phyloP scores from a whole-genome alignment of 805 yeast genomes.

The Citeromyces nyonsensis region DNA sequence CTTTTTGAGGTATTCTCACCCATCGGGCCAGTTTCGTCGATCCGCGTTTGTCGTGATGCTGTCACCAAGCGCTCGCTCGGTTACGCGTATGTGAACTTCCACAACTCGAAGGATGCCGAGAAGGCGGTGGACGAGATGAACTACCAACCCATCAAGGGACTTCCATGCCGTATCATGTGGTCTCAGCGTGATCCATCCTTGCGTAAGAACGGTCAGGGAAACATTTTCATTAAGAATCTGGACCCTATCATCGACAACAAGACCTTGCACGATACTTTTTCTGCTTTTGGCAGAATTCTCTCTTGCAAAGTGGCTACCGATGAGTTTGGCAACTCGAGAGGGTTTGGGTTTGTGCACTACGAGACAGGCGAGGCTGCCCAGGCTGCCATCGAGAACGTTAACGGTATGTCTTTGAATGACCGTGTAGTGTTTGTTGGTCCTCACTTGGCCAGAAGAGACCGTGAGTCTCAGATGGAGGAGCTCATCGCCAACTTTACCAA shows the following conservation, averaged over 20 bases:
- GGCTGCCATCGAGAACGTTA: conserved; percentile 91
- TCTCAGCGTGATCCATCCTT: conserved; percentile 96
- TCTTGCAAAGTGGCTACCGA: conserved; percentile 97
- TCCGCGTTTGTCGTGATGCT: conserved; percentile 98
- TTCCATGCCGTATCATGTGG: conserved; percentile 99
- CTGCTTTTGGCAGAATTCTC: conserved; percentile 89
- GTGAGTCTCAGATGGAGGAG: conserved; percentile 85
- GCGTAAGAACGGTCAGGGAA: conserved; percentile 92
- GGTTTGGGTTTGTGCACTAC: conserved; percentile 96
- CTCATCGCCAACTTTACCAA: conserved; percentile 89
- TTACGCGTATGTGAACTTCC: conserved; percentile 96
- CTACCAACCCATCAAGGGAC: conserved; percentile 88
- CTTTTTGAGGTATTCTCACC: conserved; percentile 90
- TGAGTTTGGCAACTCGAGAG: conserved; percentile 80
- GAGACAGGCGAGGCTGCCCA: conserved; percentile 85
- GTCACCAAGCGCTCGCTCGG: conserved; percentile 94
- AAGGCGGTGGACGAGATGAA: conserved; percentile 90
- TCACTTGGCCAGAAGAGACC: conserved; percentile 84
- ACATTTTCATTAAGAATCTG: conserved; percentile 94
- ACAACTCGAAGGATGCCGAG: conserved; percentile 78
- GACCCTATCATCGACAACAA: conserved; percentile 98
- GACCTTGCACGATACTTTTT: conserved; percentile 94
- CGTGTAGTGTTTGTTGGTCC: conserved; percentile 92
- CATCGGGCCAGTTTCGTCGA: conserved; percentile 89
- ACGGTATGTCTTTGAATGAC: conserved; percentile 96